Evolutionary conservation across 805 yeast genomes (phyloP), one percentile per base, ranked within the genome.

Genomic region (Ascoidea tarda): DNA sequence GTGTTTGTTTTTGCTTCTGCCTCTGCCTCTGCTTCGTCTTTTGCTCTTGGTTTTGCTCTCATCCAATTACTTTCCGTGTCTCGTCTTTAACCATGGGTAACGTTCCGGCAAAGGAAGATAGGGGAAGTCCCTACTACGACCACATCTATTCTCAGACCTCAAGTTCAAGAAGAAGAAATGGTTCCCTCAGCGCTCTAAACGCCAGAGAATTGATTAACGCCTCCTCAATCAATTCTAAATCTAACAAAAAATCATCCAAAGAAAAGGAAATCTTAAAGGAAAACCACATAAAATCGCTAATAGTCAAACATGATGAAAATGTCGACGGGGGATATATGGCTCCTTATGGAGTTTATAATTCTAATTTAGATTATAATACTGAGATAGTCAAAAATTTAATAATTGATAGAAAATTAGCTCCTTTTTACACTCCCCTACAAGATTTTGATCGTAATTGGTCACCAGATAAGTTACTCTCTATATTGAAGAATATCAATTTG

Each of bases 311-410:
- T 59, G 72, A 72, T 46, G 95, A 87, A 61, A 78, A 72, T 57
- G 96, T 91, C 14, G 98, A 93, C 67, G 99, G 99, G 16, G 99
- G 99, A 1, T 89, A 70, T 63, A 68, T 91, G 57, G 96, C 95
- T 1, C 96, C 98, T 0, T 87, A 78, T 66, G 97, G 97, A 1
- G 85, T 86, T 38, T 91, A 91, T 66, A 78, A 81, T 57, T 72
- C 76, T 38, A 82, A 81, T 59, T 65, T 84, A 52, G 96, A 87
- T 64, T 91, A 79, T 68, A 77, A 84, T 60, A 76, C 85, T 14
- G 77, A 76, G 14, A 71, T 84, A 3, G 97, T 93, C n/a, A 75
- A 86, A 51, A 75, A 70, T 16, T 69, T 85, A 46, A 84, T 91
- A 28, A 70, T 81, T 16, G 77, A 78, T 33, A 75, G 99, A 50